These are phyloP conservation scores for Dimocarpus longan DNA, from an alignment of 345 rosid genomes.

Conservation along the genomic window DNA sequence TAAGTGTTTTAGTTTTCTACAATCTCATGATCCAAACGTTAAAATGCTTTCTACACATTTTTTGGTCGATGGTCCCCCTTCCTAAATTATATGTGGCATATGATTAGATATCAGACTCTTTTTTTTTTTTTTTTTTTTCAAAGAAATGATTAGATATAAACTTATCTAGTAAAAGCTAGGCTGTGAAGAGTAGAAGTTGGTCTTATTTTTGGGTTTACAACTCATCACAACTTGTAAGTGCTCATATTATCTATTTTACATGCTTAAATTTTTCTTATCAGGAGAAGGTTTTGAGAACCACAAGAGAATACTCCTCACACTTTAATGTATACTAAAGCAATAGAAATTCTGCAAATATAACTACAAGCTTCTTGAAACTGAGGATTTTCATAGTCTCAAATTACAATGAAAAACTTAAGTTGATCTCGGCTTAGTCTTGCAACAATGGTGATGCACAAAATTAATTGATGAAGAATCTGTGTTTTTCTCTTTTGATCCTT, in stretches of 20 bases:
- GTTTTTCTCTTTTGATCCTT: too few species aligned
- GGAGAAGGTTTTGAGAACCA: slow-evolving; percentile 3
- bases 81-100: background rate
- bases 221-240: background rate
- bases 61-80: background rate
- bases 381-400: background rate
- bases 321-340: background rate
- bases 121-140: too few species aligned
- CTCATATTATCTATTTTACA: background rate
- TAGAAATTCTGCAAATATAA: background rate
- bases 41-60: background rate
- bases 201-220: background rate
- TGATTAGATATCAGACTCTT: too few species aligned
- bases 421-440: background rate
- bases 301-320: background rate
- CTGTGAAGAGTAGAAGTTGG: background rate
- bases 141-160: too few species aligned
- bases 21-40: background rate
- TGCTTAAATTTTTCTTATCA: background rate
- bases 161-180: background rate
- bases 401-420: too few species aligned
- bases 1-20: background rate
- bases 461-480: too few species aligned
- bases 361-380: background rate
- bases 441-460: background rate